phyloP scores from a whole-genome alignment of 2,329 filamentous ascomycete species.

The Botryotinia globosa region DNA sequence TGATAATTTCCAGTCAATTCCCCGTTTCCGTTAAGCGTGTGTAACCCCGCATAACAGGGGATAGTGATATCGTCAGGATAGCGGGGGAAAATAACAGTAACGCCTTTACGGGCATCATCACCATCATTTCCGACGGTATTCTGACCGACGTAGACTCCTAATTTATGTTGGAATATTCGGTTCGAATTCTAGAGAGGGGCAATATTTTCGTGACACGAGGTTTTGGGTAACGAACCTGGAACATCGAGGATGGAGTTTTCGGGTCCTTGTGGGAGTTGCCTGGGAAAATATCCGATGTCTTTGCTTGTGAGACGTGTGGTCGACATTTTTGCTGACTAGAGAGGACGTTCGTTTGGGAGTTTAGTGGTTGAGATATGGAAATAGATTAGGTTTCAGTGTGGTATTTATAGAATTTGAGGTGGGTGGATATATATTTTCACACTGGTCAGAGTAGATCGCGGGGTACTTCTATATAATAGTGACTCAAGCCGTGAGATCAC shows the following conservation, averaged over 20 bases:
- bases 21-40: constrained; percentile 36
- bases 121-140: constrained; percentile 33
- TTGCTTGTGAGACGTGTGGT: not conserved
- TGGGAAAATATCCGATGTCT: constrained; percentile 34
- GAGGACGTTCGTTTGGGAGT: not conserved
- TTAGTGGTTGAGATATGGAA: not conserved
- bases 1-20: constrained; percentile 36
- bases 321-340: not conserved
- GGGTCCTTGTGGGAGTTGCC: constrained; percentile 30
- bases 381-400: not conserved
- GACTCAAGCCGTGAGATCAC: not conserved
- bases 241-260: constrained; percentile 38
- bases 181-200: not conserved
- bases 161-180: not conserved
- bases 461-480: not conserved
- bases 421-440: not conserved
- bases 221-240: constrained; percentile 23
- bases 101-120: constrained; percentile 32
- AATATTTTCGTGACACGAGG: not conserved
- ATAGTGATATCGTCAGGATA: constrained; percentile 32
- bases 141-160: constrained; percentile 37
- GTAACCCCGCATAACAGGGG: constrained; percentile 36
- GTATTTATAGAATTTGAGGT: not conserved
- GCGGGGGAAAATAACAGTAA: constrained; percentile 36
- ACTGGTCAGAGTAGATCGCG: not conserved